Evolutionary conservation across 257 asterid genomes (phyloP).

Genomic region (Solanum ossicruentum): DNA sequence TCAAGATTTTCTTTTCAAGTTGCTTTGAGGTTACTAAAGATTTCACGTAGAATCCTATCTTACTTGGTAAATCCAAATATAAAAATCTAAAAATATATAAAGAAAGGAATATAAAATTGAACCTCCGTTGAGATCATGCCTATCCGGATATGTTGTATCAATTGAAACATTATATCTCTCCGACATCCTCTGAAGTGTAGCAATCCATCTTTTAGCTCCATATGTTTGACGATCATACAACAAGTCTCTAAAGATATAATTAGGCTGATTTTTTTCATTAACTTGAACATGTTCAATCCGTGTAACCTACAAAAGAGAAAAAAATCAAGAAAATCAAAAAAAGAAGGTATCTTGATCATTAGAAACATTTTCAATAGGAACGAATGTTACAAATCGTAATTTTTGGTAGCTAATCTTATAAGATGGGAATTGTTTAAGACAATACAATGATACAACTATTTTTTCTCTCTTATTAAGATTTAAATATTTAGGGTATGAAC

Average conservation of each 20-base stretch:
- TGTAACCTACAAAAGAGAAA: constrained; percentile 28
- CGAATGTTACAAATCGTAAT: neutral
- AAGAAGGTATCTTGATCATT: neutral
- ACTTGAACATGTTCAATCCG: constrained; percentile 79
- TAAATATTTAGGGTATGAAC: neutral
- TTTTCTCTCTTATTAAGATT: neutral
- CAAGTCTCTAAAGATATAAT: constrained; percentile 44
- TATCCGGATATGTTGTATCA: constrained; percentile 12
- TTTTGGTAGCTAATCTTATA: neutral
- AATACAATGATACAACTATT: neutral
- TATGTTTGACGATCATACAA: constrained; percentile 38
- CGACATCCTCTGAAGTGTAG: constrained; percentile 44
- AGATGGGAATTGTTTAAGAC: neutral
- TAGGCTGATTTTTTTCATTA: constrained; percentile 37
- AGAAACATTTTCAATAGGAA: neutral
- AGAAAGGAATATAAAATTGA: neutral
- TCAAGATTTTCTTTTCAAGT: constrained; percentile 4
- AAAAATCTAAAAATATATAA: neutral
- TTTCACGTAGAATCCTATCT: neutral
- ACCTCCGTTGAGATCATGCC: constrained; percentile 47
- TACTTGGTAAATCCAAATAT: neutral
- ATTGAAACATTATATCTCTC: constrained; percentile 36
- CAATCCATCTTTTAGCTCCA: constrained; percentile 60
- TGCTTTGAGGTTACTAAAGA: neutral
- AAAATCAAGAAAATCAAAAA: neutral